Evolutionary conservation across 495 filamentous ascomycete genomes (phyloP), one percentile per base, ranked within the genome.

Genomic region (Staphylotrichum longicolle): DNA sequence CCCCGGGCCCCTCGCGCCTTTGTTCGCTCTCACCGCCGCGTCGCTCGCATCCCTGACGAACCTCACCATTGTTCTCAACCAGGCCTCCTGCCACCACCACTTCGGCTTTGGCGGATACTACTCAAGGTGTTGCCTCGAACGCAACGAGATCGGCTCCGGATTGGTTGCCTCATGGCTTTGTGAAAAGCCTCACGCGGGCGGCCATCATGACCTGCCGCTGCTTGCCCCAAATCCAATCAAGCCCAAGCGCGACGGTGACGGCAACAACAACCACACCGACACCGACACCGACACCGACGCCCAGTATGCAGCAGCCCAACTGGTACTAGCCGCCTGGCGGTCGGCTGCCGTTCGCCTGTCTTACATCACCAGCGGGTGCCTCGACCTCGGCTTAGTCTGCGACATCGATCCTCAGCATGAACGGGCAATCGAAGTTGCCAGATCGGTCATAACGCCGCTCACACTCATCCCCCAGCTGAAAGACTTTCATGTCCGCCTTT

Each of bases 331-430:
- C 41, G 4, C 35, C 14, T 57, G 54, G 54, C 27, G 37, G 14
- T 46, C 32, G 44, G 54, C 54, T 4, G 54, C 54, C 33, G 34
- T 33, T 7, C 15, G 44, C 8, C 33, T 57, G 3, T 57, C 54
- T 5, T 9, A 10, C n/a, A 27, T 57, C n/a, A 35, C 54, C 4
- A 35, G 32, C 15, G 54, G 44, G 7, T 33, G 15, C 44, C 54
- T 55, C 20, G 41, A 55, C 27, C 40, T 55, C 40, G 53, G n/a
- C 53, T 42, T 55, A 11, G 53, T 55, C 40, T 55, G 53, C 53
- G 53, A 55, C 20, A 34, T 55, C 20, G 53, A 55, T 40, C 53
- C 53, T 34, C 40, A 34, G 2, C 53, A 55, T 44, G 4, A 14
- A 12, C 32, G 15, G 27, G 30, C 53, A 15, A 27, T n/a, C 40